A percentile compares a stretch with the other conserved stretches of the same genome.
phyloP scores from a whole-genome alignment of 2,329 filamentous ascomycete genomes.

The Acarospora socialis region DNA sequence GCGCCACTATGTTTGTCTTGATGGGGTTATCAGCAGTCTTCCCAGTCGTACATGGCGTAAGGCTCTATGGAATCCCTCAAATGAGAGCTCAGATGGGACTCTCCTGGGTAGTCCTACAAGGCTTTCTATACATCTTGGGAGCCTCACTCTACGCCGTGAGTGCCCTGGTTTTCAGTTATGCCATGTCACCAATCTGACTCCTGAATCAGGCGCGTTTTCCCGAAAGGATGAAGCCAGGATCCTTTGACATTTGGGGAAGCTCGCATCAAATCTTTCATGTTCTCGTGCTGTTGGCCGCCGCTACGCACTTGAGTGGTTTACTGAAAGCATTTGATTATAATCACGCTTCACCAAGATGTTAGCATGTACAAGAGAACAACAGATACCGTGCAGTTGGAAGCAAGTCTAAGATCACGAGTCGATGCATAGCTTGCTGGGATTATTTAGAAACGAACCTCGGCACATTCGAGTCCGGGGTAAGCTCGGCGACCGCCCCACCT shows the following conservation, averaged over 20 bases:
- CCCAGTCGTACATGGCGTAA: constrained; percentile 64
- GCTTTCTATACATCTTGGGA: constrained; percentile 69
- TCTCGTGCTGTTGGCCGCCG: constrained; percentile 69
- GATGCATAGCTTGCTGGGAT: too few species aligned
- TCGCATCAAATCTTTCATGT: constrained; percentile 96
- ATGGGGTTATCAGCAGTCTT: constrained; percentile 75
- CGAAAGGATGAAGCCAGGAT: constrained; percentile 62
- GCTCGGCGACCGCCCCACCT: background rate
- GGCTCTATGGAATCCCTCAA: constrained; percentile 49
- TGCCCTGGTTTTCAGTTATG: constrained; percentile 9
- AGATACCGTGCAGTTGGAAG: too few species aligned
- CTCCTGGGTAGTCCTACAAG: constrained; percentile 66
- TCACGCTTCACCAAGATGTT: constrained; percentile 11
- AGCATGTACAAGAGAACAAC: constrained; percentile 11
- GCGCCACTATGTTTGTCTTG: constrained; percentile 76
- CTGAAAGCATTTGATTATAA: constrained; percentile 67
- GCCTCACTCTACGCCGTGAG: constrained; percentile 73
- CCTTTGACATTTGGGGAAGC: constrained; percentile 80
- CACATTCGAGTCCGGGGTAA: background rate
- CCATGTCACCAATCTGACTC: background rate
- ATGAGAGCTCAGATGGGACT: constrained; percentile 65
- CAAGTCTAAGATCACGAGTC: too few species aligned
- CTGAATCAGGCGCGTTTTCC: constrained; percentile 60
- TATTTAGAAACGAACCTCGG: background rate
- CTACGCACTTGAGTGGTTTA: constrained; percentile 67